A percentile compares a stretch with the other conserved stretches of the same genome.
These are phyloP conservation scores for Artemisia tridentata DNA, from an alignment of 129 eudicot genomes.

Conservation along the genomic window DNA sequence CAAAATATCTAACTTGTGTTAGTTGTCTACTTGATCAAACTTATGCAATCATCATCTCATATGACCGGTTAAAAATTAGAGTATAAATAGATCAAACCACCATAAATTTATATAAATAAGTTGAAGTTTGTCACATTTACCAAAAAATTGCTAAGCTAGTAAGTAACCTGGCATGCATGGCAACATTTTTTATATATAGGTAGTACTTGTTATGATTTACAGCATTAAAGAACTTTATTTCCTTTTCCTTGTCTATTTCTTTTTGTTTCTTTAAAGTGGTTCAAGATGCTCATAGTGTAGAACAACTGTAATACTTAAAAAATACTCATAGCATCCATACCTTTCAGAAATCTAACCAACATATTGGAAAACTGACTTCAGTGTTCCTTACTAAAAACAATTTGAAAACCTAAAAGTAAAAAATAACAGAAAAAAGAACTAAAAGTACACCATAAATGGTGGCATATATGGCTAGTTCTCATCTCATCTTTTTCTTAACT, in stretches of 20 bases:
- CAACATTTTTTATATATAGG: conserved; percentile 19
- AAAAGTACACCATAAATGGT: conserved; percentile 15
- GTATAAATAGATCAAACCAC: no score
- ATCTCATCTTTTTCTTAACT: not conserved
- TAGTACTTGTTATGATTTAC: conserved; percentile 30
- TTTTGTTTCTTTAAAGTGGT: conserved; percentile 35
- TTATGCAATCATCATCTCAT: no score
- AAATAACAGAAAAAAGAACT: not conserved
- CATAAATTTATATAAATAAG: not conserved
- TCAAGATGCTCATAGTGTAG: conserved; percentile 17
- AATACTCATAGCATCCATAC: conserved; percentile 16
- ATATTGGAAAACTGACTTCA: conserved; percentile 29
- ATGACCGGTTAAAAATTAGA: no score
- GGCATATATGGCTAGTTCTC: not conserved
- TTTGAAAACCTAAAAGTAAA: conserved; percentile 21
- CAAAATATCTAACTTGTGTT: no score
- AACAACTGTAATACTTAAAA: conserved; percentile 30
- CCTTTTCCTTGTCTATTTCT: conserved; percentile 32
- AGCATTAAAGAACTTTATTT: conserved; percentile 21
- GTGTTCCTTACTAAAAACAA: conserved; percentile 28
- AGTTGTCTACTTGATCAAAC: no score
- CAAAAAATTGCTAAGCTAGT: not conserved
- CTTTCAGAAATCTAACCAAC: conserved; percentile 32
- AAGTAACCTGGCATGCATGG: conserved; percentile 14
- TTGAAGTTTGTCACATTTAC: not conserved